A percentile compares a stretch with the other conserved stretches of the same genome.
Evolutionary conservation across 257 asterid species (phyloP).

Genomic region (Solanum virginianum): DNA sequence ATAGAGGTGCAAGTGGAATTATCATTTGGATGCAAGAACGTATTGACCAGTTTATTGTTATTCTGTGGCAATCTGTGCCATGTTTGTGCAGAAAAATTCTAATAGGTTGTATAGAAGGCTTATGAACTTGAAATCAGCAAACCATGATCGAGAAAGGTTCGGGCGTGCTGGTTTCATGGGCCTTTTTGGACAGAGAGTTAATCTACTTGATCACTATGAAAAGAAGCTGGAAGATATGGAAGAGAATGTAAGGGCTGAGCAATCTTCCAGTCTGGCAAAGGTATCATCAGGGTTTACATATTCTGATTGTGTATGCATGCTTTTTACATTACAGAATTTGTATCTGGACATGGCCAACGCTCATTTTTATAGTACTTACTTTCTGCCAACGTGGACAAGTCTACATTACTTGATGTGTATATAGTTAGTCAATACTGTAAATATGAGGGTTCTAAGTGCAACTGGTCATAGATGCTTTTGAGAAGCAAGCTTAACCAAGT

Average conservation of each 20-base stretch:
- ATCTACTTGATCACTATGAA: conserved; percentile 46
- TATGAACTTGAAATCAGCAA: conserved; percentile 33
- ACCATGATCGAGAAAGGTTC: conserved; percentile 23
- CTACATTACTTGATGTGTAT: not conserved
- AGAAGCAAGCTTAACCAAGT: not conserved
- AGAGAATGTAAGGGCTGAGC: conserved; percentile 54
- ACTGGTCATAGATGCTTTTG: not conserved
- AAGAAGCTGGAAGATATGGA: conserved; percentile 66
- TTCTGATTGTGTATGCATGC: not conserved
- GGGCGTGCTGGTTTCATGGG: conserved; percentile 55
- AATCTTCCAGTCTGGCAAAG: conserved; percentile 48
- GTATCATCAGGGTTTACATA: conserved; percentile 18
- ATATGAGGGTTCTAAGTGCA: not conserved
- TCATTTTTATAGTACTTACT: not conserved
- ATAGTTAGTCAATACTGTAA: not conserved
- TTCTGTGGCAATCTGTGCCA: not conserved
- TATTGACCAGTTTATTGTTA: not conserved
- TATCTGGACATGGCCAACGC: not conserved
- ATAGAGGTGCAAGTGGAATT: not conserved
- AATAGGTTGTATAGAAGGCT: conserved; percentile 45
- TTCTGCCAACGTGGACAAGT: not conserved
- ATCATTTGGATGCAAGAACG: not conserved
- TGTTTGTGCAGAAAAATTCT: conserved; percentile 38
- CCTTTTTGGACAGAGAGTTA: conserved; percentile 42
- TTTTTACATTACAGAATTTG: not conserved